Evolutionary conservation across 192 early-diverging fungal species (phyloP), one percentile per base, ranked within the genome.

Genomic region (Coemansia sp.): DNA sequence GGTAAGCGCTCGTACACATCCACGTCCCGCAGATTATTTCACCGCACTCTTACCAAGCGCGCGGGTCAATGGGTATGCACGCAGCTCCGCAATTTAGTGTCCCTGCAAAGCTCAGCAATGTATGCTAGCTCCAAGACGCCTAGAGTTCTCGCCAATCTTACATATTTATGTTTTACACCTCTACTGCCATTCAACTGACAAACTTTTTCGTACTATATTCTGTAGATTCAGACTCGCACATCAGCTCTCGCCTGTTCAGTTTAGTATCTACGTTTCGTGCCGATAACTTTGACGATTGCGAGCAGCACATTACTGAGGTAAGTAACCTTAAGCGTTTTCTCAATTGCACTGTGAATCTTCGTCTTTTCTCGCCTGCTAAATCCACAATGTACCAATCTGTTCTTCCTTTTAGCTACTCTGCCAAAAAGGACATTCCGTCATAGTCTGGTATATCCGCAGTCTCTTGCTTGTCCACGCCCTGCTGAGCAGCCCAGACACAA

Each of bases 391-490:
- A 6, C 29, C 29, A 58, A 58, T 59, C n/a, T 12, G 38, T 22
- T 9, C n/a, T 38, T 1, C 39, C 41, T 6, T 17, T 63, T 81
- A 81, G 78, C 66, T 81, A 45, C 62, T 72, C 50, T 56, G 56
- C 35, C 38, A 69, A 47, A 55, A 65, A 32, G 72, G 78, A 5
- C 78, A 72, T 32, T 27, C 58, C 0, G 63, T 63, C 35, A 32
- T 68, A 56, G 54, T 75, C 22, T 54, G 57, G 23, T 75, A 72
- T 53, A 52, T 81, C n/a, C 73, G 78, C 63, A 69, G 73, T 41
- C 63, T 81, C 3, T 49, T 81, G 17, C 56, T 72, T 59, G 78
- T 75, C 11, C 45, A 81, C 78, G 63, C 63, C 43, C 23, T 81
- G 14, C 69, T 81, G 56, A 62, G 62, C 66, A 54, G 45, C 47